Base-by-base conservation (phyloP, 2,329 filamentous ascomycete genomes). In the Paramyrothecium roridum region DNA sequence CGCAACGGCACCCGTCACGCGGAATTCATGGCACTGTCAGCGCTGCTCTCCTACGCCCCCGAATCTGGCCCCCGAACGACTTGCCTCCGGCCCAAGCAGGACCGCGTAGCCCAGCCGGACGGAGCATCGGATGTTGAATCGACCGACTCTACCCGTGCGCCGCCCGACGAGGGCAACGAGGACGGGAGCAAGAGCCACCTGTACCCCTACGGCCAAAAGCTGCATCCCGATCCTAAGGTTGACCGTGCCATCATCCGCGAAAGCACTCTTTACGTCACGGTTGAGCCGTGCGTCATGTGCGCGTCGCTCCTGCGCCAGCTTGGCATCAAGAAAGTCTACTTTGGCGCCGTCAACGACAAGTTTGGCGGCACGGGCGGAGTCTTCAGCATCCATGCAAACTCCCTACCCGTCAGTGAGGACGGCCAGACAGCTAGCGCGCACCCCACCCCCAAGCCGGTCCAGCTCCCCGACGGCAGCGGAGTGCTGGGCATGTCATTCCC, bases 211-310 rank as follows among this genome's bases (percentile, higher is more conserved):
- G 83, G 83, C 4, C 82, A 85, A 63, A 85, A 84, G 66, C 73
- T 82, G 1, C 76, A 83, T 57, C 77, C 79, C 0, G 72, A 73
- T 2, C 73, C 81, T 21, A 80, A 80, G 52, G 82, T 95, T 61
- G 81, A 88, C 53, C 81, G 84, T 34, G 81, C 80, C 13, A 83
- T 93, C 59, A 79, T 98, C 62, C 79, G 78, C 43, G 84, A 93
- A 60, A 82, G 81, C 63, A 89, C 86, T 11, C 84, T 99, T 52
- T 99, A 99, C 72, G 95, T 99, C 50, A 99, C 95, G 0, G 93
- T 99, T 53, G 96, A 99, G 74, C 95, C 95, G 4, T 99, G 95
- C 72, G 91, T 99, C 76, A 99, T 99, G 95, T 99, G 95, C 70
- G 95, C 95, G 13, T 96, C 92, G 8, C 85, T 96, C 53, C 81